phyloP scores from a whole-genome alignment of 139 green algal species.

The Picochlorum sp. region DNA sequence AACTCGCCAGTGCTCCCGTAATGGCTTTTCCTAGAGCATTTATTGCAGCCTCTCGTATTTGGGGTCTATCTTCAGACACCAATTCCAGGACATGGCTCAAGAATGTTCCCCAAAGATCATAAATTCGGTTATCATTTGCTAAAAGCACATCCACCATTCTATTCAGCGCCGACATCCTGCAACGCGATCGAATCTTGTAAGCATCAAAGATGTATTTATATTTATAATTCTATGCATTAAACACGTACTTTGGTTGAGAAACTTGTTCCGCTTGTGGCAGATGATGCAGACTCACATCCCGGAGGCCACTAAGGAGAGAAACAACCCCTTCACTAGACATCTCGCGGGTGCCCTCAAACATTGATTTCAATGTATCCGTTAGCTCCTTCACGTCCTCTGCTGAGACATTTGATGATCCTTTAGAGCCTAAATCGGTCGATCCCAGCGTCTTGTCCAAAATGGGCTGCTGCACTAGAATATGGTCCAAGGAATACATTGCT shows the following conservation, averaged over 20 bases:
- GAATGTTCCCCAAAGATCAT: constrained; percentile 72
- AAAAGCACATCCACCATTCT: constrained; percentile 67
- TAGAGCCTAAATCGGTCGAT: not conserved
- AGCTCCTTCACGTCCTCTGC: constrained; percentile 50
- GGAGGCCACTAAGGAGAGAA: constrained; percentile 34
- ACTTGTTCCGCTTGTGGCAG: constrained; percentile 13
- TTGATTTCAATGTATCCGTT: constrained; percentile 34
- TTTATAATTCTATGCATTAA: not conserved
- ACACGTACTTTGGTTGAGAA: constrained; percentile 16
- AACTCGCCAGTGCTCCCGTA: constrained; percentile 31
- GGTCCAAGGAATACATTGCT: constrained; percentile 64
- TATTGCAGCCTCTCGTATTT: constrained; percentile 41
- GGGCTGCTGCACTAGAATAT: constrained; percentile 52
- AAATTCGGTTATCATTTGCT: constrained; percentile 44
- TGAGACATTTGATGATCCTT: not conserved
- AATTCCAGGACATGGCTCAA: constrained; percentile 61
- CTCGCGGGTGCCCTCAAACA: constrained; percentile 48
- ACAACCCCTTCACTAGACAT: constrained; percentile 56
- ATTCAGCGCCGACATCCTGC: constrained; percentile 38
- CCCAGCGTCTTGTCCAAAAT: constrained; percentile 13
- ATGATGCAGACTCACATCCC: constrained; percentile 30
- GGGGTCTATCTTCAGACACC: constrained; percentile 21
- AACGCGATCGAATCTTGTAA: constrained; percentile 7
- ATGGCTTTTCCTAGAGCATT: constrained; percentile 57
- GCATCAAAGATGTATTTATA: not conserved